These are phyloP conservation scores for Populus hybrid DNA, from an alignment of 441 rosid genomes.

Conservation along the genomic window DNA sequence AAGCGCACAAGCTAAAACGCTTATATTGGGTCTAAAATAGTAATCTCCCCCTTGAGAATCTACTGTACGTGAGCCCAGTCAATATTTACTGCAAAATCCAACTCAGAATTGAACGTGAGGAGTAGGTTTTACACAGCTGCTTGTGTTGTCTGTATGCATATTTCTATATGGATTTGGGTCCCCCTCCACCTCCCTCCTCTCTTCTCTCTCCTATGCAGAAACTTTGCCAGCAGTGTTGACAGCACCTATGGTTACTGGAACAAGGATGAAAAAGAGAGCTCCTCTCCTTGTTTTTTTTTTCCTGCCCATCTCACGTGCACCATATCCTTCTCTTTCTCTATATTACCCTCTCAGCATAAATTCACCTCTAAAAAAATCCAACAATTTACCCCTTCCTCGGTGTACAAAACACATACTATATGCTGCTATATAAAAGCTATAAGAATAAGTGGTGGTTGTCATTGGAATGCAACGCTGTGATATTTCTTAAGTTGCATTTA, in stretches of 20 bases:
- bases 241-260: constrained; percentile 27
- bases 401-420: not conserved
- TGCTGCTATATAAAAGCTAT: not conserved
- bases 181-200: constrained; percentile 5
- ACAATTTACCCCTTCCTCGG: not conserved
- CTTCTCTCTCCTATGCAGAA: constrained; percentile 19
- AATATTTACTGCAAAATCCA: constrained; percentile 21
- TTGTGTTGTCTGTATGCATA: constrained; percentile 37
- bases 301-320: constrained; percentile 42
- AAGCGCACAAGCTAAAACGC: constrained; percentile 4
- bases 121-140: constrained; percentile 33
- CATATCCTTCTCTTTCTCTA: constrained; percentile 12
- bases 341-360: not conserved
- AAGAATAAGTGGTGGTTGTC: not conserved
- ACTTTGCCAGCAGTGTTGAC: constrained; percentile 26
- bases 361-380: not conserved
- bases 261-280: constrained; percentile 2
- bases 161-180: constrained; percentile 42
- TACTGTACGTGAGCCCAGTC: constrained; percentile 16
- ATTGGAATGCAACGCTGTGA: not conserved
- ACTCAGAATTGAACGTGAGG: constrained; percentile 38
- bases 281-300: constrained; percentile 29
- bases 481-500: not conserved
- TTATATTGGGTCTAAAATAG: not conserved
- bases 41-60: constrained; percentile 15